Base-by-base conservation (phyloP, 768 basidiomycete species). In the Russula compacta region DNA sequence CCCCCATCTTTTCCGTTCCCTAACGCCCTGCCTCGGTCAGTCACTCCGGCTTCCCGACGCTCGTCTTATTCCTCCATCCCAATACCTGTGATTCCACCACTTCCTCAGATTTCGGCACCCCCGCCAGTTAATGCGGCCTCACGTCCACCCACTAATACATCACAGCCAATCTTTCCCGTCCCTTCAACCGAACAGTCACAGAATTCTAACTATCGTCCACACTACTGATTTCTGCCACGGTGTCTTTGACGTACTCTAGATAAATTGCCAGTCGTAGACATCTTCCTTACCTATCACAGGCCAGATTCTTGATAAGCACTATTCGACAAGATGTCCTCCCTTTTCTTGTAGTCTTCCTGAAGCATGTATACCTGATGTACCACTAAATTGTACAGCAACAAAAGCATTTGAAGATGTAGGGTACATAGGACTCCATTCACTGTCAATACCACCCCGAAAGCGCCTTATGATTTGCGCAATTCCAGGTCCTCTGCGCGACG, bases 91-190 rank as follows among this genome's bases (percentile, higher is more conserved):
- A 8, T 38, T 17, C 40, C 56, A 1, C 52, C 56, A 17, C 40
- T 62, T 47, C 50, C 60, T 44, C 21, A 56, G 7, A 57, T 53
- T 11, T 42, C 60, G 4, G 51, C 56, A 10, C 52, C 56, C 9
- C 61, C 57, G 10, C 46, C 56, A 43, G 12, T 58, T n/a, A 58
- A 42, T 33, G n/a, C 61, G 7, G 39, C 58, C 19, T 63, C 61
- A 12, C 56, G 56, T 21, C 52, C 52, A 24, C 35, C 56, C 33
- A 58, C 43, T 35, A 48, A n/a, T 56, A 44, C 49, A 1, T 47
- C 39, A 12, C 56, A 58, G 4, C 44, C 56, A n/a, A 54, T 10
- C 46, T 48, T 44, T n/a, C 48, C 53, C 2, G 35, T 32, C 8
- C 3, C 46, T 29, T 24, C 61, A 21, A 39, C 52, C 21, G 38